Evolutionary conservation across 352 stramenopile genomes (phyloP), one percentile per base, ranked within the genome.

Genomic region (Phytopythium vexans): DNA sequence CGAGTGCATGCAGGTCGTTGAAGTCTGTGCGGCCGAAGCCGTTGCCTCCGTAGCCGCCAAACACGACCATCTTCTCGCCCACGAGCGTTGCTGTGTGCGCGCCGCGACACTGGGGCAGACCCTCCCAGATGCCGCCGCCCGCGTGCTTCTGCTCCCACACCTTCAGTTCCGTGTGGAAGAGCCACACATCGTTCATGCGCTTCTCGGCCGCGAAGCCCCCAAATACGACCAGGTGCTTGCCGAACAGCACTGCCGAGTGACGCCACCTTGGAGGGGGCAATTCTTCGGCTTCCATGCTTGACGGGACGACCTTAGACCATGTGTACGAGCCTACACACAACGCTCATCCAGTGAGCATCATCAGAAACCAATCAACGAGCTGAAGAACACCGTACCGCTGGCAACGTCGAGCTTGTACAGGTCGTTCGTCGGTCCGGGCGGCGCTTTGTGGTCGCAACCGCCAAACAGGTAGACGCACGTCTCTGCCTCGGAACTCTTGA

Each of bases 101-200:
- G 1, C 96, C 95, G 8, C 96, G 88, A 21, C 94, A 96, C 41
- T 95, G 75, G 8, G 92, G 92, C 16, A 95, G 68, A 0, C 88
- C 88, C 49, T 95, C 86, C 89, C 91, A 97, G 53, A 96, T 92
- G 3, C 81, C 73, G 5, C 36, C 38, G n/a, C 48, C 44, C 10
- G 81, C 67, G 52, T 94, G 84, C 44, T 93, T 94, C 58, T 98
- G 89, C 49, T 91, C 93, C 95, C 96, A 99, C 34, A 94, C 71
- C 34, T 97, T 89, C 37, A 85, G 86, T 51, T 94, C 82, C 9
- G 93, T 96, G 72, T 98, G 92, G 53, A 98, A 97, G 11, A 98
- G 66, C 95, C 96, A 99, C 9, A 98, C 50, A 55, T 99, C 96
- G 63, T 99, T 98, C 64, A 98, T 96, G 44, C 94, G 87, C 54